Evolutionary conservation across 2,329 filamentous ascomycete species (phyloP).

Genomic region (Colletotrichum viniferum): DNA sequence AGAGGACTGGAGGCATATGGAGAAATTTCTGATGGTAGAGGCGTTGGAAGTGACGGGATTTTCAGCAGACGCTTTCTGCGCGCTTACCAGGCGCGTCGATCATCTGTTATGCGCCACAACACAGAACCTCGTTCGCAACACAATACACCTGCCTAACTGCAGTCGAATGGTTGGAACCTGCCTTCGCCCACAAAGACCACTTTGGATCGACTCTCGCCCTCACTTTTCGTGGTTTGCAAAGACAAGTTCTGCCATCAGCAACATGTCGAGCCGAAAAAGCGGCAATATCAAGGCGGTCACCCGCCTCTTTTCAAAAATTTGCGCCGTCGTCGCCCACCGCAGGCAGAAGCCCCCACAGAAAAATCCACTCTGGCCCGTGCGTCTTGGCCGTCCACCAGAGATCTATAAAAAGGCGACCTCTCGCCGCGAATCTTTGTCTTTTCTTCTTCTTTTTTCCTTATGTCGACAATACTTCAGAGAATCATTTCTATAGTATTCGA

Average conservation of each 20-base stretch:
- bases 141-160: background rate
- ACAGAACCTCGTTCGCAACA: background rate
- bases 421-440: slow-evolving; percentile 35
- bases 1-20: background rate
- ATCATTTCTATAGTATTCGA: slow-evolving; percentile 99
- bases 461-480: slow-evolving; percentile 75
- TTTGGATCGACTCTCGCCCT: background rate
- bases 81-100: background rate
- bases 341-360: background rate
- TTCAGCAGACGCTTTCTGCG: background rate
- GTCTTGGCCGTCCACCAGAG: background rate
- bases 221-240: background rate
- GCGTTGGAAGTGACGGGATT: background rate
- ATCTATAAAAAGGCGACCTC: slow-evolving; percentile 44
- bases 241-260: background rate
- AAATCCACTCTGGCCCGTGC: background rate
- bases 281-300: slow-evolving; percentile 12
- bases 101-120: background rate
- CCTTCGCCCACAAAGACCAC: background rate
- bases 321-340: background rate
- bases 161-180: background rate
- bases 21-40: background rate
- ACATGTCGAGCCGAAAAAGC: background rate
- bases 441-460: slow-evolving; percentile 55
- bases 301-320: slow-evolving; percentile 8